Conservation (phyloP, 805 yeast genomes). For the Yarrowia sp. region DNA sequence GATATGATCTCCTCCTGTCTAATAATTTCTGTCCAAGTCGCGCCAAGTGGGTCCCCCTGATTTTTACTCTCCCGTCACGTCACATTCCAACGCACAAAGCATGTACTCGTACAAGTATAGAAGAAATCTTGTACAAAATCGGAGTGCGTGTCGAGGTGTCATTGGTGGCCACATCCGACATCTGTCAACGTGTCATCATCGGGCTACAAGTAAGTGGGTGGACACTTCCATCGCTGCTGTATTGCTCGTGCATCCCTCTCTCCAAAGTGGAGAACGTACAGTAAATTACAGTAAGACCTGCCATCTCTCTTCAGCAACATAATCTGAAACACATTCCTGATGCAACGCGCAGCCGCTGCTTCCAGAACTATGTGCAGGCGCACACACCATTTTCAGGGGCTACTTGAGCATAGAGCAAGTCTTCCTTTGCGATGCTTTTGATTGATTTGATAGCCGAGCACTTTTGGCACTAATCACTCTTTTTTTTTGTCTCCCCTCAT, state of each 20-base stretch:
- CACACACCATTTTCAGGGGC: not conserved
- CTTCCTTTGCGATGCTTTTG: not conserved
- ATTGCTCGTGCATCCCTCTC: too few relatives aligned
- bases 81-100: constrained; percentile 2
- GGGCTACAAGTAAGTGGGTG: too few relatives aligned
- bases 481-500: too few relatives aligned
- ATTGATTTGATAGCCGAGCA: not conserved
- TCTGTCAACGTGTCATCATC: not conserved
- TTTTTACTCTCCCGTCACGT: not conserved
- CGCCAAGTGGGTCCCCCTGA: not conserved
- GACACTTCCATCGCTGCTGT: too few relatives aligned
- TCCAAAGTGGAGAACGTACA: too few relatives aligned
- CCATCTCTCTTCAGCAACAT: not conserved
- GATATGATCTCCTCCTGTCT: not conserved
- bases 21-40: not conserved
- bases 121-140: too few relatives aligned
- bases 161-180: not conserved
- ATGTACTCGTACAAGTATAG: too few relatives aligned
- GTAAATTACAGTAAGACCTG: not conserved
- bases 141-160: too few relatives aligned
- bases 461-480: not conserved
- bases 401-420: not conserved
- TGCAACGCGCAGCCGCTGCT: not conserved
- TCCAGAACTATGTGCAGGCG: not conserved
- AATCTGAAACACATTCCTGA: not conserved